Evolutionary conservation across 371 early-diverging fungal genomes (phyloP).

Genomic region (Mortierella sp.): DNA sequence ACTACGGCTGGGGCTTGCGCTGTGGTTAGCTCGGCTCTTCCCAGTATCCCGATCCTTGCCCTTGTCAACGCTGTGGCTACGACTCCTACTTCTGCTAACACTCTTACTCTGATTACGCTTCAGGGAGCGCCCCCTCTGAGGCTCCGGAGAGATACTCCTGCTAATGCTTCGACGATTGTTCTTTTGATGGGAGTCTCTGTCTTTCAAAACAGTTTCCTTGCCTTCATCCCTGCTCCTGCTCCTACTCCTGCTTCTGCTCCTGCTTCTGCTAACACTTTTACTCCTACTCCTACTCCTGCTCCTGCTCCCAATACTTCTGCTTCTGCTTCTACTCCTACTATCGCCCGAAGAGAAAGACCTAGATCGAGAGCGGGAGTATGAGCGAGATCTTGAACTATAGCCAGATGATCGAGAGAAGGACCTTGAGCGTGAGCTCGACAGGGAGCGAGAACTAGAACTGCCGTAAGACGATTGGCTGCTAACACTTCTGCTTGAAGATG

Average conservation of each 20-base stretch:
- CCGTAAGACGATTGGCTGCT: slow-evolving; percentile 33
- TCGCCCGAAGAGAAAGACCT: slow-evolving; percentile 12
- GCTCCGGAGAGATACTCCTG: slow-evolving; percentile 14
- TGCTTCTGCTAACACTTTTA: background rate
- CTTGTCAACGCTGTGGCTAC: slow-evolving; percentile 8
- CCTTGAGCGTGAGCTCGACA: slow-evolving; percentile 19
- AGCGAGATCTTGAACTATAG: slow-evolving; percentile 20
- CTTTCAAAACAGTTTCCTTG: background rate
- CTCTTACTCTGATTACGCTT: slow-evolving; percentile 20
- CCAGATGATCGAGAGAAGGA: slow-evolving; percentile 12
- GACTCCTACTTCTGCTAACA: slow-evolving; percentile 28
- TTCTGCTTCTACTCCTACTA: slow-evolving; percentile 16
- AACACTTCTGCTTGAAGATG: slow-evolving; percentile 33
- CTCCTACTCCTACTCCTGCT: slow-evolving; percentile 8
- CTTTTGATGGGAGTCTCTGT: background rate
- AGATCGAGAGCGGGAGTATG: slow-evolving; percentile 24
- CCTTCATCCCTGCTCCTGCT: slow-evolving; percentile 9
- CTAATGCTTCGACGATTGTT: background rate
- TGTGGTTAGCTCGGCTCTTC: slow-evolving; percentile 1
- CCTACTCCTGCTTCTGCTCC: slow-evolving; percentile 13
- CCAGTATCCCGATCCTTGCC: background rate
- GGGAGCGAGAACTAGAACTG: slow-evolving; percentile 28
- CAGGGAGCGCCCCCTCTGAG: slow-evolving; percentile 11
- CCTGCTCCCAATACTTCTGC: slow-evolving; percentile 1
- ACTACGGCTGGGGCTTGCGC: slow-evolving; percentile 15